Percentiles rank a stretch among this genome's conserved stretches.
Conservation (phyloP, 2,329 filamentous ascomycete species). For the Colletotrichum spinosum region DNA sequence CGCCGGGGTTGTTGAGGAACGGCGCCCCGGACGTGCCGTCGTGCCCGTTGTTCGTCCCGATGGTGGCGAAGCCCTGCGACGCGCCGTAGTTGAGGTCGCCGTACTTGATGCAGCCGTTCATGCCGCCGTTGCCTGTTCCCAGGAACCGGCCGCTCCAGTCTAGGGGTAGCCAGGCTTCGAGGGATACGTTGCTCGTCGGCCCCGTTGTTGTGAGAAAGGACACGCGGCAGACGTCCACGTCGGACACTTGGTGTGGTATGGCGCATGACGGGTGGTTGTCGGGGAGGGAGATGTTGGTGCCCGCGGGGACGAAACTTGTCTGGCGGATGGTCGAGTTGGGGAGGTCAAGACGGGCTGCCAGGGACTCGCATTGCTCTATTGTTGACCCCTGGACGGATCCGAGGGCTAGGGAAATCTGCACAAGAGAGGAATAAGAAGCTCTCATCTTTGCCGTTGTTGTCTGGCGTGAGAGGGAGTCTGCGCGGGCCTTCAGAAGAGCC, state of each 20-base stretch:
- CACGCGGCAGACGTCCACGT: conserved; percentile 44
- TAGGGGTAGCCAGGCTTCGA: conserved; percentile 61
- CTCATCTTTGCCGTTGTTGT: conserved; percentile 4
- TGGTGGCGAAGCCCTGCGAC: conserved; percentile 56
- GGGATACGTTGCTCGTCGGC: conserved; percentile 54
- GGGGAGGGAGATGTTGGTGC: conserved; percentile 47
- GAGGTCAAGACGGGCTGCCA: conserved; percentile 24
- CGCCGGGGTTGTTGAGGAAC: conserved; percentile 50
- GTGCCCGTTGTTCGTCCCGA: conserved; percentile 64
- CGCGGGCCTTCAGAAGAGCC: too few relatives aligned
- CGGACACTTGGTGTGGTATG: conserved; percentile 29
- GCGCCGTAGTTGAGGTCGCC: conserved; percentile 58
- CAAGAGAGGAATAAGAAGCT: neutral
- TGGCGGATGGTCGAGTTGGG: conserved; percentile 43
- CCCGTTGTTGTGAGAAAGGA: conserved; percentile 42
- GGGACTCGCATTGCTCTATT: conserved; percentile 6
- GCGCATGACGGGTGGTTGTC: conserved; percentile 50
- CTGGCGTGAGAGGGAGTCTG: too few relatives aligned
- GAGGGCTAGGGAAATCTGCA: neutral
- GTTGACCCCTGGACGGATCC: conserved; percentile 3
- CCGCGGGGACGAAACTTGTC: conserved; percentile 36
- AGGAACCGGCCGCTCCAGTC: conserved; percentile 58
- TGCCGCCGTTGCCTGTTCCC: conserved; percentile 60
- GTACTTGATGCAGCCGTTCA: conserved; percentile 60
- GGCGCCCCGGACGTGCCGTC: conserved; percentile 53